phyloP scores from a whole-genome alignment of 2,329 filamentous ascomycete species.

The Botrytis cinerea region DNA sequence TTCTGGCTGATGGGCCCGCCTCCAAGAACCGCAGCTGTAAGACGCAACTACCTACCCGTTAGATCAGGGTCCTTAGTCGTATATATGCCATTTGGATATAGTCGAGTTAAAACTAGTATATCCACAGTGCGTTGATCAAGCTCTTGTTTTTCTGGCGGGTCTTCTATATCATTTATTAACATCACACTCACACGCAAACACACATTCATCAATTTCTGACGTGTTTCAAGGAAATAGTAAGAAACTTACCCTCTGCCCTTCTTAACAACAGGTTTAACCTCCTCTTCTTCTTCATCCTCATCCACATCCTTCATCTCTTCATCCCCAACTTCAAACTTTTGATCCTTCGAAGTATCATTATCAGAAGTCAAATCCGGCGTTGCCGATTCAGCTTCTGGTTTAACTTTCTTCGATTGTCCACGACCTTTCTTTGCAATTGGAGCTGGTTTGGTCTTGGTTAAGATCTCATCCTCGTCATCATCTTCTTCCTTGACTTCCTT shows the following conservation, averaged over 20 bases:
- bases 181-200: background rate
- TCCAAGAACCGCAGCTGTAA: background rate
- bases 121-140: background rate
- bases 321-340: background rate
- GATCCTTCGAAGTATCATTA: background rate
- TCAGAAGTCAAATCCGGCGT: background rate
- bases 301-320: constrained; percentile 3
- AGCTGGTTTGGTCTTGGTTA: constrained; percentile 13
- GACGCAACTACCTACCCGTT: background rate
- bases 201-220: background rate
- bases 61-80: background rate
- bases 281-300: background rate
- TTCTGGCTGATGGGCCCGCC: background rate
- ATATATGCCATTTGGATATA: background rate
- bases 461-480: constrained; percentile 17
- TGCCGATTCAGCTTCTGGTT: background rate
- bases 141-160: background rate
- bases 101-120: background rate
- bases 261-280: background rate
- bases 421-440: background rate
- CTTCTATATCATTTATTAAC: background rate
- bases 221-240: too few species aligned
- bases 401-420: constrained; percentile 5
- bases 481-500: constrained; percentile 14
- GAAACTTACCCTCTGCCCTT: background rate